Evolutionary conservation across 2,329 filamentous ascomycete genomes (phyloP).

Genomic region (Huntiella omanensis): DNA sequence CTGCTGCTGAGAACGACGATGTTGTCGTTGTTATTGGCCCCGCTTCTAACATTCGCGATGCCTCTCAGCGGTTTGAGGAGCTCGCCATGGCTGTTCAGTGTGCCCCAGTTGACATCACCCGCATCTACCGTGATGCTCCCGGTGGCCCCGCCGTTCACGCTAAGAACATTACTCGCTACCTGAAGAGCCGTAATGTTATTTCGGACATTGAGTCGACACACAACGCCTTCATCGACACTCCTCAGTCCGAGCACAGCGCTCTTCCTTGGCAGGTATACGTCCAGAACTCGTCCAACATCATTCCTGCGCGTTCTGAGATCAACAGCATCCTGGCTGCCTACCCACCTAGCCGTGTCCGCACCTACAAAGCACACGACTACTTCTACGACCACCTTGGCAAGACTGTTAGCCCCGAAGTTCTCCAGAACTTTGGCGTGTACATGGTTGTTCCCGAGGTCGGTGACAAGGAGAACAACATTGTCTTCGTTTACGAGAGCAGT

Average conservation of each 20-base stretch:
- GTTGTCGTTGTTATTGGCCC: constrained; percentile 73
- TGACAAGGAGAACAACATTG: constrained; percentile 40
- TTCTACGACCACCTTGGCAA: constrained; percentile 56
- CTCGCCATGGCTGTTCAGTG: constrained; percentile 75
- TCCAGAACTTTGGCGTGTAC: constrained; percentile 52
- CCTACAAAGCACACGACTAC: constrained; percentile 55
- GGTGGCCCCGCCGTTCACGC: constrained; percentile 61
- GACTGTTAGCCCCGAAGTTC: constrained; percentile 42
- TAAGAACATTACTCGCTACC: constrained; percentile 70
- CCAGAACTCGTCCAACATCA: constrained; percentile 63
- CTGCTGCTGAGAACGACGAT: constrained; percentile 59
- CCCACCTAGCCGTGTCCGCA: constrained; percentile 51
- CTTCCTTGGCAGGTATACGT: constrained; percentile 80
- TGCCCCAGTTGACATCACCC: constrained; percentile 63
- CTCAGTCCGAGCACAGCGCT: constrained; percentile 46
- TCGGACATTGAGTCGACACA: constrained; percentile 64
- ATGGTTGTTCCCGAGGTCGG: constrained; percentile 48
- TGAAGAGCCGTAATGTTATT: constrained; percentile 65
- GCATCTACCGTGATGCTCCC: constrained; percentile 57
- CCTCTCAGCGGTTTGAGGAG: constrained; percentile 70
- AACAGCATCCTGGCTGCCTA: constrained; percentile 54
- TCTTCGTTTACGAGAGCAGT: constrained; percentile 60
- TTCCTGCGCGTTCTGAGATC: constrained; percentile 58
- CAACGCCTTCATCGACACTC: constrained; percentile 73
- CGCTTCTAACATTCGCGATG: constrained; percentile 50